These are phyloP conservation scores for Psidium guajava DNA, from an alignment of 345 rosid species.

Conservation along the genomic window DNA sequence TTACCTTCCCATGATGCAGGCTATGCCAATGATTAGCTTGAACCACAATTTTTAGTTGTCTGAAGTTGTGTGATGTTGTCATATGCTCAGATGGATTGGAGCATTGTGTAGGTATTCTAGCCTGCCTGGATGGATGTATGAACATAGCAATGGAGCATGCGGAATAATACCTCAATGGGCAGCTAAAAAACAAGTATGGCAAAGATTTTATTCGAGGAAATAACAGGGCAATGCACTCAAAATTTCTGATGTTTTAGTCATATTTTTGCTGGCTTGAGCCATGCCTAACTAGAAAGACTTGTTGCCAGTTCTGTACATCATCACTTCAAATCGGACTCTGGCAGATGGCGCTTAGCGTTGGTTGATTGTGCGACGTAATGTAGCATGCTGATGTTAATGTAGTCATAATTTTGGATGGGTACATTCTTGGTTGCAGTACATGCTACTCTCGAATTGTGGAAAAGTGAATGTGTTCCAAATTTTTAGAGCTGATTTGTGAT, in stretches of 20 bases:
- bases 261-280: not conserved
- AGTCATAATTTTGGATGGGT: not conserved
- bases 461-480: no score
- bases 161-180: constrained; percentile 83
- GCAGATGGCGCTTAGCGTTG: constrained; percentile 59
- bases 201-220: constrained; percentile 93
- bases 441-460: no score
- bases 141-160: constrained; percentile 97
- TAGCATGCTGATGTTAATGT: not conserved
- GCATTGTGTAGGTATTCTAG: not conserved
- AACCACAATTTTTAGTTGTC: not conserved
- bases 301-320: constrained; percentile 82
- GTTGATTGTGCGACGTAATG: not conserved
- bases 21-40: no score
- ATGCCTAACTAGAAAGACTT: not conserved
- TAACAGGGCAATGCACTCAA: constrained; percentile 29
- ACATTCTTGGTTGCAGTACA: no score
- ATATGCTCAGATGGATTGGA: no score
- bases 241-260: not conserved
- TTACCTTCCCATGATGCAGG: no score
- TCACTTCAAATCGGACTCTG: constrained; percentile 65
- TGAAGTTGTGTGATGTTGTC: not conserved
- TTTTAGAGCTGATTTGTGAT: not conserved
- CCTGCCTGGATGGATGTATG: not conserved
- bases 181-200: constrained; percentile 79